phyloP scores from a whole-genome alignment of 768 basidiomycete genomes.

The Zangia roseola region DNA sequence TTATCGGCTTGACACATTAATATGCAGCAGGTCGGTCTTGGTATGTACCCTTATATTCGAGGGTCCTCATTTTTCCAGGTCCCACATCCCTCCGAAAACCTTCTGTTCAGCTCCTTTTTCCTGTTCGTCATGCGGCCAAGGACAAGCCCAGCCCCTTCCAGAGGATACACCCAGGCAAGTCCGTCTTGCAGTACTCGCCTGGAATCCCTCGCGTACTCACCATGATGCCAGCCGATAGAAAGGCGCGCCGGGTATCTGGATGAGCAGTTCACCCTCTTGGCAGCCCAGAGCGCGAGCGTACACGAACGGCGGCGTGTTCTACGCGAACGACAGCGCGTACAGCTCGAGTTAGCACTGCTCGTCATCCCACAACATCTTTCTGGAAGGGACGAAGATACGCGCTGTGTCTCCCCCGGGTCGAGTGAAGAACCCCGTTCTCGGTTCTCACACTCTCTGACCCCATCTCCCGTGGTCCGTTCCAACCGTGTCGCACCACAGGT shows the following conservation, averaged over 20 bases:
- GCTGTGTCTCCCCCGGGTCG: not conserved
- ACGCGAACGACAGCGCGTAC: slow-evolving; percentile 9
- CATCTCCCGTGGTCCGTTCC: slow-evolving; percentile 18
- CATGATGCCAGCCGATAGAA: not conserved
- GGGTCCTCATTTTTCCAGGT: not conserved
- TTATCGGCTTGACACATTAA: too few relatives aligned
- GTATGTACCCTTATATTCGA: not conserved
- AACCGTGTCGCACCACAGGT: not conserved
- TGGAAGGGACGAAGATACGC: not conserved
- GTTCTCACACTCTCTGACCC: slow-evolving; percentile 17
- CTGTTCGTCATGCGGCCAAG: slow-evolving; percentile 3
- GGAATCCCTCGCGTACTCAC: not conserved
- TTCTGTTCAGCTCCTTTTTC: not conserved
- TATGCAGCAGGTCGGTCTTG: too few relatives aligned
- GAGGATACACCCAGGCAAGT: slow-evolving; percentile 9
- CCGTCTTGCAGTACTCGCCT: not conserved
- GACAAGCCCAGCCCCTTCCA: not conserved
- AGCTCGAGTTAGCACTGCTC: slow-evolving; percentile 3
- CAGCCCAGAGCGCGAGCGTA: slow-evolving; percentile 16
- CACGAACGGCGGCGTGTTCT: slow-evolving; percentile 18
- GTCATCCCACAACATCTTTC: slow-evolving; percentile 1
- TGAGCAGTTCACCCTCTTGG: slow-evolving; percentile 15
- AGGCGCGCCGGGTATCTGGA: not conserved
- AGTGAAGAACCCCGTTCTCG: slow-evolving; percentile 22
- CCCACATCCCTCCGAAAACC: not conserved